These are phyloP conservation scores for Bruguiera parviflora DNA, from an alignment of 345 rosid genomes.

Conservation along the genomic window DNA sequence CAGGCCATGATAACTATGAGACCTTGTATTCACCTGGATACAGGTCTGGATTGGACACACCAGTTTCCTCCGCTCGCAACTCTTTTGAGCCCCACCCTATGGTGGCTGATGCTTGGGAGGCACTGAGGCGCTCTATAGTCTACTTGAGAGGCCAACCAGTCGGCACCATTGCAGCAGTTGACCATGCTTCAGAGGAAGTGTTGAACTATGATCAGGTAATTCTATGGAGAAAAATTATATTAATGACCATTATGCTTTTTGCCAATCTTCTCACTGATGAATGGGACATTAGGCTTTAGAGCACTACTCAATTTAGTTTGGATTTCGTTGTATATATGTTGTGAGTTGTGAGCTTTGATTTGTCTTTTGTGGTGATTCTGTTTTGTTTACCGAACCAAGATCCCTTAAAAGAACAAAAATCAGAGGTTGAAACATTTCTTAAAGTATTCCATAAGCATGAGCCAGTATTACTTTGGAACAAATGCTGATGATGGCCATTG, in stretches of 20 bases:
- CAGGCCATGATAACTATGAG: slow-evolving; percentile 51
- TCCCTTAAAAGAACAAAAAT: background rate
- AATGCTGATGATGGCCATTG: background rate
- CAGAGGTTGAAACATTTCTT: background rate
- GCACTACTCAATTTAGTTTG: slow-evolving; percentile 1
- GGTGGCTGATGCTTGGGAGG: slow-evolving; percentile 98
- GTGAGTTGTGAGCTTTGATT: too few relatives aligned
- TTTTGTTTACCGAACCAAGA: background rate
- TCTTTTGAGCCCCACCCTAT: slow-evolving; percentile 94
- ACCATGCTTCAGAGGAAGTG: slow-evolving; percentile 95
- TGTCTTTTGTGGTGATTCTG: background rate
- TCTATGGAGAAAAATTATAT: background rate
- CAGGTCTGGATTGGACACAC: slow-evolving; percentile 65
- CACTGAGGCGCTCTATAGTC: slow-evolving; percentile 75
- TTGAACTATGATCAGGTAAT: slow-evolving; percentile 94
- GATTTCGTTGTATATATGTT: background rate
- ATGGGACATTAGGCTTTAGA: background rate
- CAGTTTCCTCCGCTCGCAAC: slow-evolving; percentile 72
- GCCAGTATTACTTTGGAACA: background rate
- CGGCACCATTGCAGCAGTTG: slow-evolving; percentile 85
- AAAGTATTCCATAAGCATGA: background rate
- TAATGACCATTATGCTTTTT: background rate
- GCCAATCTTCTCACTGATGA: background rate
- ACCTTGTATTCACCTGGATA: slow-evolving; percentile 19
- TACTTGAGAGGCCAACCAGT: slow-evolving; percentile 76